Evolutionary conservation across 495 filamentous ascomycete species (phyloP), one percentile per base, ranked within the genome.

Genomic region (Trichoderma gamsii): DNA sequence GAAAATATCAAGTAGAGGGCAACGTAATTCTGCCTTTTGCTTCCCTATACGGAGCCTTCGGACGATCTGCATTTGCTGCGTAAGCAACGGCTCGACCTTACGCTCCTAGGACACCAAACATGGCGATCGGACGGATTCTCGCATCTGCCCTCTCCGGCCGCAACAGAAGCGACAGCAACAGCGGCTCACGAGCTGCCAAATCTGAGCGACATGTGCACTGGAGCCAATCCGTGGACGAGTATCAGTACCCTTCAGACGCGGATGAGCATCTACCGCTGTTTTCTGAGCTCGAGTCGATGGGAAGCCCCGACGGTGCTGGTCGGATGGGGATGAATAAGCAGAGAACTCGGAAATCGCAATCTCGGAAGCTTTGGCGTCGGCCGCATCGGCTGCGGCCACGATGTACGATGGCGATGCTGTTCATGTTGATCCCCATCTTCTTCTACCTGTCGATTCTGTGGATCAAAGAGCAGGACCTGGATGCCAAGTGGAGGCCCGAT

Each of bases 401-500:
- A 25, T 61, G 16, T 21, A 61, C 27, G 11, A 61, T 32, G 56
- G 56, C 56, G 56, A 27, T 61, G 56, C 8, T 77, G 69, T 66
- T 80, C n/a, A 64, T 80, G 51, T 38, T 82, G 49, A 65, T 79
- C 21, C 59, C 68, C 3, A 65, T 72, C 67, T 64, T 80, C 69
- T 63, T 74, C 66, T 79, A 79, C 70, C 16, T 79, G 56, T 13
- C 25, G 16, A 15, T 61, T 32, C 27, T 61, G 43, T 80, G 74
- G 74, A 76, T 73, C 67, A 72, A 76, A 52, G 81, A 83, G 66
- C 74, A 76, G 4, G 74, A 75, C 32, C 73, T 82, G 38, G 67
- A 69, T 59, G 69, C 69, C 41, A 79, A 80, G 38, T 83, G 81
- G 81, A 67, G 68, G 1, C 80, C 80, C 1, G 77, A 80, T 69